Percentiles rank a stretch among this genome's conserved stretches.
phyloP scores from a whole-genome alignment of 1,139 yeast species.

The Suhomyces bribrorum region DNA sequence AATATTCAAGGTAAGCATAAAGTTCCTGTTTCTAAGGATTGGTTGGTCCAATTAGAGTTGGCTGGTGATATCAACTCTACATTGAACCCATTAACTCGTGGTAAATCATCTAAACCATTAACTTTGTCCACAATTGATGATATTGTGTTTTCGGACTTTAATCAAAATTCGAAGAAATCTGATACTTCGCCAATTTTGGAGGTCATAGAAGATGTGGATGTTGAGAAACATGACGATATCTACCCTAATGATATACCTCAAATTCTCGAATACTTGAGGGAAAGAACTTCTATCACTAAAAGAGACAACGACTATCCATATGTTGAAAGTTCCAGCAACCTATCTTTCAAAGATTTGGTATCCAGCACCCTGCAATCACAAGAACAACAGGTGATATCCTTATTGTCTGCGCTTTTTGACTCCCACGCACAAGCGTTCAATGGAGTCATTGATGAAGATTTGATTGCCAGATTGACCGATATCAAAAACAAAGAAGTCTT shows the following conservation, averaged over 20 bases:
- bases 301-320: slow-evolving; percentile 32
- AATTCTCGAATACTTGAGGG: slow-evolving; percentile 23
- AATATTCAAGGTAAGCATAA: slow-evolving; percentile 34
- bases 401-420: slow-evolving; percentile 64
- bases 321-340: slow-evolving; percentile 20
- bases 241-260: slow-evolving; percentile 23
- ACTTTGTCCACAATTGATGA: slow-evolving; percentile 45
- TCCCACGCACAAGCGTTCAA: slow-evolving; percentile 6
- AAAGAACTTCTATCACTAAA: slow-evolving; percentile 20
- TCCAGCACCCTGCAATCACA: slow-evolving; percentile 14
- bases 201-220: slow-evolving; percentile 16
- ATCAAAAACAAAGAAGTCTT: slow-evolving; percentile 45
- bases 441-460: slow-evolving; percentile 25
- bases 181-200: slow-evolving; percentile 5
- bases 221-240: slow-evolving; percentile 20
- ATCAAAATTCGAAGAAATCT: slow-evolving; percentile 22
- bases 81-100: slow-evolving; percentile 31
- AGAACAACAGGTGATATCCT: slow-evolving; percentile 34
- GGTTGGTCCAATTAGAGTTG: slow-evolving; percentile 64
- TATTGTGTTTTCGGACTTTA: slow-evolving; percentile 54
- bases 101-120: slow-evolving; percentile 22
- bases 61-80: slow-evolving; percentile 58
- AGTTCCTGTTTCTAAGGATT: slow-evolving; percentile 55
- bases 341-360: slow-evolving; percentile 29
- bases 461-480: slow-evolving; percentile 23